A percentile compares a stretch with the other conserved stretches of the same genome.
These are phyloP conservation scores for Vitis riparia DNA, from an alignment of 164 flowering plant genomes.

Conservation along the genomic window DNA sequence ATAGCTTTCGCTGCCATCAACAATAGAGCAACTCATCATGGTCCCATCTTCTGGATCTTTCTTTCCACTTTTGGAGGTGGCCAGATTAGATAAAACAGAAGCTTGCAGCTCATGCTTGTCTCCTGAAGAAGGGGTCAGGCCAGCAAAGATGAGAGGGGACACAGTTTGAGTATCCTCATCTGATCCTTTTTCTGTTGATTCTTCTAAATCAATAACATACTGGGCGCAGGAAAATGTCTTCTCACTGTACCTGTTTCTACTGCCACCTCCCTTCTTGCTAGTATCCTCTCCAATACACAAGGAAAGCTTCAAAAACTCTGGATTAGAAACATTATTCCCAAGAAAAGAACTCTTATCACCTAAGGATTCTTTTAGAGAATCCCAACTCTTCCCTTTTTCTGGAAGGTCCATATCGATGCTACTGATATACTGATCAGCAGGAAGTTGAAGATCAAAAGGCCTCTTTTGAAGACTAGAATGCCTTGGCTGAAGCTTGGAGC, in stretches of 20 bases:
- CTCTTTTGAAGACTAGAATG: constrained; percentile 10
- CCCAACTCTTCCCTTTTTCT: not conserved
- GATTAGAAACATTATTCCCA: constrained; percentile 6
- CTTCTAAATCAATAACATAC: constrained; percentile 38
- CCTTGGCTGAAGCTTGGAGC: constrained; percentile 13
- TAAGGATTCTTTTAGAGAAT: constrained; percentile 1
- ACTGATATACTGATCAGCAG: constrained; percentile 32
- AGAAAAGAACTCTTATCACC: constrained; percentile 6
- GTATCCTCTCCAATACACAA: constrained; percentile 19
- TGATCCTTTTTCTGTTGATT: constrained; percentile 21
- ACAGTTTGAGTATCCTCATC: constrained; percentile 1
- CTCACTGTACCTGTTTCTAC: constrained; percentile 9
- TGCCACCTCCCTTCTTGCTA: constrained; percentile 10
- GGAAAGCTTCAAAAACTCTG: constrained; percentile 34
- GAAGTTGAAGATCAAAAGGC: constrained; percentile 35
- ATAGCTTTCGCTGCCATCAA: constrained; percentile 6
- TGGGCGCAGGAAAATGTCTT: constrained; percentile 5
- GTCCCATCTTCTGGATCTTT: constrained; percentile 11
- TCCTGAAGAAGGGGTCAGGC: constrained; percentile 9
- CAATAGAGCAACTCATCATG: constrained; percentile 6
- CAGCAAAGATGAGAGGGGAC: constrained; percentile 10
- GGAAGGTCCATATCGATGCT: constrained; percentile 8
- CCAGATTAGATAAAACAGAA: constrained; percentile 11
- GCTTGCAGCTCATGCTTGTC: constrained; percentile 13
- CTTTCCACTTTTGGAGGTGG: constrained; percentile 6